These are phyloP conservation scores for Lathyrus sativus DNA, from an alignment of 306 rosid genomes.

Conservation along the genomic window DNA sequence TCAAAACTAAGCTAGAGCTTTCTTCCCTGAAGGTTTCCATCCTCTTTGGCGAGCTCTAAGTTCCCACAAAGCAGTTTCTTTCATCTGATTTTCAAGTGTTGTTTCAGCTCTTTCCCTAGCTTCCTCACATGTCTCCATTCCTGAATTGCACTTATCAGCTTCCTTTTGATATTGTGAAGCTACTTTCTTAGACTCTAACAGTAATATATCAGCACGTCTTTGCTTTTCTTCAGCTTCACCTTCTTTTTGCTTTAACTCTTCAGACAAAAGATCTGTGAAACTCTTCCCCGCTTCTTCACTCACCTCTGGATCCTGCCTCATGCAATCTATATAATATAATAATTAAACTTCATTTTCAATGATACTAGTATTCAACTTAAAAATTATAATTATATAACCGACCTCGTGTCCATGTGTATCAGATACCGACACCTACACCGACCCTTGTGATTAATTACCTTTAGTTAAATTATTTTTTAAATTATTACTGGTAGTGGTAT, in stretches of 20 bases:
- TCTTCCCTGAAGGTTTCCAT: constrained; percentile 43
- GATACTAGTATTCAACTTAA: too few species aligned
- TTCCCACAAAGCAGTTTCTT: constrained; percentile 55
- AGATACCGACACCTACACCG: too few species aligned
- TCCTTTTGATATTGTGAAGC: constrained; percentile 64
- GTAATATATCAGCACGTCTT: constrained; percentile 40
- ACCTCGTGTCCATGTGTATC: too few species aligned
- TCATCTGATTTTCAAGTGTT: constrained; percentile 48
- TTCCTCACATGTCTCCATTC: constrained; percentile 61
- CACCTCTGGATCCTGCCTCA: constrained; percentile 55
- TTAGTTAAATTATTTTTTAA: too few species aligned
- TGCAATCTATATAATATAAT: constrained; percentile 44
- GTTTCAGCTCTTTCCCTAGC: constrained; percentile 57
- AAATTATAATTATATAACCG: too few species aligned
- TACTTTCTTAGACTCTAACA: constrained; percentile 55
- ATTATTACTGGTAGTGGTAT: too few species aligned
- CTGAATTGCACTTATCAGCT: constrained; percentile 65
- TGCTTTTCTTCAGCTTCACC: constrained; percentile 49
- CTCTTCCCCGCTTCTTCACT: constrained; percentile 51
- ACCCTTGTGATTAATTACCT: too few species aligned
- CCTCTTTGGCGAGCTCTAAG: constrained; percentile 62
- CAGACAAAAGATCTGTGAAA: constrained; percentile 44
- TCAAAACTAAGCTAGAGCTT: constrained; percentile 27
- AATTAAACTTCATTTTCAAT: constrained; percentile 14
- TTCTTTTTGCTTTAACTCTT: constrained; percentile 54